phyloP scores from a whole-genome alignment of 768 basidiomycete genomes.

The Suillus occidentalis region DNA sequence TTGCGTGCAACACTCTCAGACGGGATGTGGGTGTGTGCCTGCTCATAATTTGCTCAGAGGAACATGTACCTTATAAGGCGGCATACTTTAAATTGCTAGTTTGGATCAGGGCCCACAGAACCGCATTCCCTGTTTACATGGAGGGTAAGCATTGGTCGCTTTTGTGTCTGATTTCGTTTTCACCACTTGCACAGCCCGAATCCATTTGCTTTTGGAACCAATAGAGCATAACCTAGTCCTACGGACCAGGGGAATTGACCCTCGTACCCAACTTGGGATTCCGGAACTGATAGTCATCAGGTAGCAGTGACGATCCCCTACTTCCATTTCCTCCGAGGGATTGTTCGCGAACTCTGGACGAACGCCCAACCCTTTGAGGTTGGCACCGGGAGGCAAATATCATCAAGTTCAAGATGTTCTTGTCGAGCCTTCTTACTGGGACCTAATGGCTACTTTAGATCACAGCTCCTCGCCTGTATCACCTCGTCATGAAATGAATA shows the following conservation, averaged over 20 bases:
- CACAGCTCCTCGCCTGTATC: too few relatives aligned
- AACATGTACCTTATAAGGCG: slow-evolving; percentile 41
- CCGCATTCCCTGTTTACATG: slow-evolving; percentile 23
- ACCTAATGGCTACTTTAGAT: too few relatives aligned
- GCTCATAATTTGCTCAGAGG: slow-evolving; percentile 44
- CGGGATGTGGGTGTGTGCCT: slow-evolving; percentile 41
- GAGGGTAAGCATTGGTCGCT: slow-evolving; percentile 20
- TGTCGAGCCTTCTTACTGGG: neutral
- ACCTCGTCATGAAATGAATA: too few relatives aligned
- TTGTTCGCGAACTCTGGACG: slow-evolving; percentile 10
- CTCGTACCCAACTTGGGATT: slow-evolving; percentile 19
- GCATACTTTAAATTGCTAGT: slow-evolving; percentile 51
- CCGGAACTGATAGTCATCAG: slow-evolving; percentile 26
- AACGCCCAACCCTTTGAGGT: slow-evolving; percentile 34
- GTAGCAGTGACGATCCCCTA: neutral
- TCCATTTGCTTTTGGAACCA: slow-evolving; percentile 24
- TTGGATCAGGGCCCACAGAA: slow-evolving; percentile 37
- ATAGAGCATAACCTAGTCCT: slow-evolving; percentile 30
- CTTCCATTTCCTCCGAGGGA: slow-evolving; percentile 9
- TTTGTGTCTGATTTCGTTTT: neutral
- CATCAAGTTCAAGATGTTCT: neutral
- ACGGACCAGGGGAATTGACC: slow-evolving; percentile 23
- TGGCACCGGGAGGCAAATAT: slow-evolving; percentile 31
- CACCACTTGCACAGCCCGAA: slow-evolving; percentile 25
- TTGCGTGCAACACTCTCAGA: slow-evolving; percentile 46